A percentile compares a stretch with the other conserved stretches of the same genome.
Conservation (phyloP, 2,329 filamentous ascomycete genomes). For the Diplodia corticola region DNA sequence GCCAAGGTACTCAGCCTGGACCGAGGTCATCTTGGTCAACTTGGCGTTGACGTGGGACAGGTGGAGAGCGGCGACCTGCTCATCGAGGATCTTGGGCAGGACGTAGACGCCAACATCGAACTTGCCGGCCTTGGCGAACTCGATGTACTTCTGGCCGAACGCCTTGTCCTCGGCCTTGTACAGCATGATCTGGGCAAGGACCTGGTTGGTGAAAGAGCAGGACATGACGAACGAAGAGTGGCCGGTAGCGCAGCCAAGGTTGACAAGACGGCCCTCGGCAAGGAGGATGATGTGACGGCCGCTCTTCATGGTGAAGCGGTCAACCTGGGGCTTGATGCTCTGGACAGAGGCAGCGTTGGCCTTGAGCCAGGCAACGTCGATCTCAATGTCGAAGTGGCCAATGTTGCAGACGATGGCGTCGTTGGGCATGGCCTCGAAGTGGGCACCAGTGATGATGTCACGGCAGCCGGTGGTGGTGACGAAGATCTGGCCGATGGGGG, state of each 20-base stretch:
- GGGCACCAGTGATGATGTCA: constrained; percentile 87
- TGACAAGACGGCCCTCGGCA: constrained; percentile 97
- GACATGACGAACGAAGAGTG: constrained; percentile 99
- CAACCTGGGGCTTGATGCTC: constrained; percentile 99
- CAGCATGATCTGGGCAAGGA: constrained; percentile 97
- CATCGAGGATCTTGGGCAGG: constrained; percentile 97
- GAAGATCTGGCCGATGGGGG: constrained; percentile 88
- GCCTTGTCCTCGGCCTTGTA: constrained; percentile 88
- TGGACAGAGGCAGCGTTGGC: constrained; percentile 87
- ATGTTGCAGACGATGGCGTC: constrained; percentile 99
- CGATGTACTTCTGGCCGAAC: constrained; percentile 91
- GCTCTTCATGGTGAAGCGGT: constrained; percentile 92
- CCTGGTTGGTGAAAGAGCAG: constrained; percentile 99
- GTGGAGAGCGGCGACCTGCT: constrained; percentile 96
- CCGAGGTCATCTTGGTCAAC: constrained; percentile 79
- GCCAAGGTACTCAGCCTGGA: constrained; percentile 94
- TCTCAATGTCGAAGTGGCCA: constrained; percentile 99
- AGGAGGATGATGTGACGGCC: constrained; percentile 98
- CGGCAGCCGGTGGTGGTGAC: constrained; percentile 99
- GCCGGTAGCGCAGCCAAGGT: constrained; percentile 97
- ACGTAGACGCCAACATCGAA: constrained; percentile 92
- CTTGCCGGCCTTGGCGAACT: constrained; percentile 91
- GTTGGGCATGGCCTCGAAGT: constrained; percentile 95
- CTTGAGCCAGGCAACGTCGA: constrained; percentile 99
- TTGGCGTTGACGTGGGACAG: constrained; percentile 91